Evolutionary conservation across 176 grass and related monocot genomes (phyloP).

Genomic region (Ensete glaucum): DNA sequence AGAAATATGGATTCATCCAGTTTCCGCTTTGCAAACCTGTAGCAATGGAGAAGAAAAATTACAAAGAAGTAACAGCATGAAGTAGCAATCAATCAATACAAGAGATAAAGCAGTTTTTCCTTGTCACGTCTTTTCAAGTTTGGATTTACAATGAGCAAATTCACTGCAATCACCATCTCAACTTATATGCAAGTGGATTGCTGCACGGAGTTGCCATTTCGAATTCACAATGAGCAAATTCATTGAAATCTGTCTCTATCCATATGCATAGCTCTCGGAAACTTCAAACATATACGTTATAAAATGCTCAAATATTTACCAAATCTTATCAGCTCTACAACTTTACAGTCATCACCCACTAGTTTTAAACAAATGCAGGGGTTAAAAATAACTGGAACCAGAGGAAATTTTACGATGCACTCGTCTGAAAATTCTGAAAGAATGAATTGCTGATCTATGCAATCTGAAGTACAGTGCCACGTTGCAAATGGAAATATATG

Average conservation of each 20-base stretch:
- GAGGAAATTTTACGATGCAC: no score
- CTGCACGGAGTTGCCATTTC: background rate
- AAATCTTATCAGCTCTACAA: no score
- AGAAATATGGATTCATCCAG: conserved; percentile 77
- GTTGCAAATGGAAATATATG: background rate
- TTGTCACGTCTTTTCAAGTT: background rate
- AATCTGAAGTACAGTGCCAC: no score
- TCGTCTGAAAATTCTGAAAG: no score
- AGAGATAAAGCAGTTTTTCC: background rate
- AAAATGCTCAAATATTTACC: no score
- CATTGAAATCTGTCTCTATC: no score
- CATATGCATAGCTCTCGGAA: no score
- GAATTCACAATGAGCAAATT: background rate
- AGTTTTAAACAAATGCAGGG: no score
- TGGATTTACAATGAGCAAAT: background rate
- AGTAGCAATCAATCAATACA: background rate
- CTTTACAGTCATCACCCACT: no score
- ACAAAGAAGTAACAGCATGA: background rate
- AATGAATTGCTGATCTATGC: no score
- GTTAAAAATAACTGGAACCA: no score
- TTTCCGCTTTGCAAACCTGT: conserved; percentile 90
- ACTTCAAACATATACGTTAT: no score
- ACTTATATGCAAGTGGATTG: background rate
- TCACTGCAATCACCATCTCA: background rate
- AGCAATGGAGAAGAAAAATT: background rate